Percentiles rank a stretch among this genome's conserved stretches.
Evolutionary conservation across 2,329 filamentous ascomycete genomes (phyloP).

Genomic region (Xylaria sp.): DNA sequence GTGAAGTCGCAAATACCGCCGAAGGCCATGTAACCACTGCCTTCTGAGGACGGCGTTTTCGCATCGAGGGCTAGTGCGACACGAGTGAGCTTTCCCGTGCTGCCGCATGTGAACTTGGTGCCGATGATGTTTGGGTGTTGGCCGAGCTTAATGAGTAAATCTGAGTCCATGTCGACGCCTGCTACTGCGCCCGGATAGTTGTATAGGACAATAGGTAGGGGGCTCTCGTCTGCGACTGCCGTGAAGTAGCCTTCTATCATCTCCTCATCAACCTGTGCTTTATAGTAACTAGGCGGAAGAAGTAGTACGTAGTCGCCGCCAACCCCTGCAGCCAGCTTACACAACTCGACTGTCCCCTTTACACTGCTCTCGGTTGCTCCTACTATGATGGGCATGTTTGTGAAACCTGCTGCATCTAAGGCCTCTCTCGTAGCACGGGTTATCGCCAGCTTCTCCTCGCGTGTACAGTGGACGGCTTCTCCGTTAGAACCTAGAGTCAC

Average conservation of each 20-base stretch:
- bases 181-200: constrained; percentile 91
- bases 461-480: constrained; percentile 85
- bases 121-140: constrained; percentile 86
- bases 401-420: constrained; percentile 82
- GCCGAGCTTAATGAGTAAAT: constrained; percentile 82
- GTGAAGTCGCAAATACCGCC: constrained; percentile 91
- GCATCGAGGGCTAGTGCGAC: constrained; percentile 79
- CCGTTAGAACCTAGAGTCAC: constrained; percentile 93
- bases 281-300: constrained; percentile 86
- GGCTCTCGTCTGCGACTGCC: constrained; percentile 78
- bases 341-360: constrained; percentile 80
- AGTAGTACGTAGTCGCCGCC: constrained; percentile 85
- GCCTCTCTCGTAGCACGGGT: constrained; percentile 83
- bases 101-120: constrained; percentile 92
- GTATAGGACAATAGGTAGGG: constrained; percentile 85
- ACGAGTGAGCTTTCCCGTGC: constrained; percentile 88
- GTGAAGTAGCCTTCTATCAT: constrained; percentile 79
- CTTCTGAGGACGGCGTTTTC: constrained; percentile 69
- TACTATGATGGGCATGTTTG: constrained; percentile 80
- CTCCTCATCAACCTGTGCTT: constrained; percentile 77
- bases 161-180: constrained; percentile 90
- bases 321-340: constrained; percentile 71
- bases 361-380: constrained; percentile 86
- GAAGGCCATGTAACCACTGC: constrained; percentile 83
- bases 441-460: constrained; percentile 79